Conservation (phyloP, 441 rosid genomes). For the California macrophylla region DNA sequence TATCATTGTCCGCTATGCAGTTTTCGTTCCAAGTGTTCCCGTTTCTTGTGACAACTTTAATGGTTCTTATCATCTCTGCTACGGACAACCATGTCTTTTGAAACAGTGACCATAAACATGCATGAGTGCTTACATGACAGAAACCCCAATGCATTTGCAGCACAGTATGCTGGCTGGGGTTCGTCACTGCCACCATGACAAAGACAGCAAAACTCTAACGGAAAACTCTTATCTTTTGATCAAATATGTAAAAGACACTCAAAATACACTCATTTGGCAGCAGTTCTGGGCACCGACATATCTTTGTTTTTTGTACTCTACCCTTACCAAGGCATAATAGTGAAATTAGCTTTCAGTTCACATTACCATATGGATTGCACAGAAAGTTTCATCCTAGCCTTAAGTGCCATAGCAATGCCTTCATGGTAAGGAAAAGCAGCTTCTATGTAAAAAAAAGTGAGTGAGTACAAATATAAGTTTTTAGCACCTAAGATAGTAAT, state of each 20-base stretch:
- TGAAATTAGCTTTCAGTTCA: neutral
- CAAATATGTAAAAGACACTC: neutral
- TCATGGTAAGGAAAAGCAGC: neutral
- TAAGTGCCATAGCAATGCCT: neutral
- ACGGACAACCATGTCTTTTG: neutral
- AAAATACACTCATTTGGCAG: neutral
- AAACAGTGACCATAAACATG: neutral
- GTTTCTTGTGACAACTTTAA: neutral
- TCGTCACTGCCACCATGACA: neutral
- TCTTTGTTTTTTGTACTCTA: neutral
- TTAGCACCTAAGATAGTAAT: neutral
- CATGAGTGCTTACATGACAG: neutral
- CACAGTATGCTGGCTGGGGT: neutral
- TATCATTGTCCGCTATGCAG: neutral
- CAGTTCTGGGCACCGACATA: neutral
- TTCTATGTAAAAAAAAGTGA: neutral
- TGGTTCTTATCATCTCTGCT: slow-evolving; percentile 3
- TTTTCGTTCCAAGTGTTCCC: slow-evolving; percentile 4
- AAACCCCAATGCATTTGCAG: neutral
- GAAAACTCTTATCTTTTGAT: neutral
- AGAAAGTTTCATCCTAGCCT: neutral
- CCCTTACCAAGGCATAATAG: neutral
- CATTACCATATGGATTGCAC: neutral
- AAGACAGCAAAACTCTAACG: neutral
- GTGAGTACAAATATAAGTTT: too few relatives aligned